Base-by-base conservation (phyloP, 116 monocot species). In the Posidonia oceanica region DNA sequence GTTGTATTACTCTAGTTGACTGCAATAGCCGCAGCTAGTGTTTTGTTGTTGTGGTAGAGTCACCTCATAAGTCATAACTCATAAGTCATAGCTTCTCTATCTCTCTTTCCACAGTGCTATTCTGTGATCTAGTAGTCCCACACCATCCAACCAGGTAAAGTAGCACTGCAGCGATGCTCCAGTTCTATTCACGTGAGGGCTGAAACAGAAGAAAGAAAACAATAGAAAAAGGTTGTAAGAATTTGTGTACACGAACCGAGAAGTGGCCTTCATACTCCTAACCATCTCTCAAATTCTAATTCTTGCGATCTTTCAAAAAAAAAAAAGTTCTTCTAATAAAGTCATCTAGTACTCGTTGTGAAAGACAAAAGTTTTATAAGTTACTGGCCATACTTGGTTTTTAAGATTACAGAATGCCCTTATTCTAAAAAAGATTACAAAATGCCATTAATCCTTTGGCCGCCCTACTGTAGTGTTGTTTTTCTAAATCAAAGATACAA, bases 181-280 rank as follows among this genome's bases (percentile, higher is more conserved):
- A 38, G 20, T 67, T 52, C 44, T 22, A 14, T 67, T 67, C 67
- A 67, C 67, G 67, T 67, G 67, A 67, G 67, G 67, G 18, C 20
- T 52, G 17, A 15, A 17, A 58, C 58, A 17, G 18, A 18, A 57
- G 5, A 14, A 57, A 3, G 10, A 17, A 10, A 57, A 17, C 57
- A 57, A 4, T 2, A 15, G 16, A 4, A 17, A 57, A 57, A 57
- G 5, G 18, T 4, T 0, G 42, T 5, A 42, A 42, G 42, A 42
- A 42, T 42, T 8, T 4, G 42, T n/a, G n/a, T n/a, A n/a, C n/a
- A n/a, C n/a, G n/a, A n/a, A n/a, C 14, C 54, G 54, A 15, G 54
- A 13, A 54, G 54, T 54, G 54, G 3, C 15, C 54, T 54, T 15
- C 54, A 54, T 54, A 15, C 15, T 54, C 54, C 15, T 54, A 13